Evolutionary conservation across 2,329 filamentous ascomycete species (phyloP).

Genomic region (Xylariaceae sp.): DNA sequence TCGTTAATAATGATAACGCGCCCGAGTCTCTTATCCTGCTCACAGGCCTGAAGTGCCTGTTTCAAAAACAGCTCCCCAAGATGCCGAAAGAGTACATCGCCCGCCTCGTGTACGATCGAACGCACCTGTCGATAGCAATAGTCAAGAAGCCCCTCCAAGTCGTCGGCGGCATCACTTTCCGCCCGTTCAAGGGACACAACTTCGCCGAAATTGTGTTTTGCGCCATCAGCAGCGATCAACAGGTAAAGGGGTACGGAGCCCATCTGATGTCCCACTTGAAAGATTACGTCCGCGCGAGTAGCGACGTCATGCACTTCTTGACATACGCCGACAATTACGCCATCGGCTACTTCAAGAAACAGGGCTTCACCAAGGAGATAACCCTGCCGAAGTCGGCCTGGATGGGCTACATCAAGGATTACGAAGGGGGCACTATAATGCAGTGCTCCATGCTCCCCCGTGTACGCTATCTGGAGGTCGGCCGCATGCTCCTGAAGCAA

Average conservation of each 20-base stretch:
- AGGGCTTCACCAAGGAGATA: slow-evolving; percentile 96
- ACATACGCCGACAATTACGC: slow-evolving; percentile 98
- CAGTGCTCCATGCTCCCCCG: slow-evolving; percentile 94
- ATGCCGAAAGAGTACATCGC: slow-evolving; percentile 99
- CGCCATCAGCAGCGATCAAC: slow-evolving; percentile 81
- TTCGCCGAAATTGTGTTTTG: slow-evolving; percentile 98
- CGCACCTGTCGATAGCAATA: slow-evolving; percentile 89
- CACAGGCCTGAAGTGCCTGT: slow-evolving; percentile 90
- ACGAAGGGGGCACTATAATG: slow-evolving; percentile 97
- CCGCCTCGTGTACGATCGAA: slow-evolving; percentile 88
- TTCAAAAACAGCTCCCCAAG: slow-evolving; percentile 93
- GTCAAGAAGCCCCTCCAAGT: slow-evolving; percentile 90
- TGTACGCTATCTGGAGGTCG: slow-evolving; percentile 83
- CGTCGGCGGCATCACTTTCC: slow-evolving; percentile 88
- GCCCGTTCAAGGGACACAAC: slow-evolving; percentile 78
- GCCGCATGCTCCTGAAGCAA: slow-evolving; percentile 89
- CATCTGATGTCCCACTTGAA: slow-evolving; percentile 96
- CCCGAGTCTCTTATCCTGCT: slow-evolving; percentile 84
- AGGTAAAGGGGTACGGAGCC: slow-evolving; percentile 94
- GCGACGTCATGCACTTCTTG: slow-evolving; percentile 92
- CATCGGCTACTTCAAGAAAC: slow-evolving; percentile 97
- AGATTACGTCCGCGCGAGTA: slow-evolving; percentile 92
- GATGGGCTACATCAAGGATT: slow-evolving; percentile 99
- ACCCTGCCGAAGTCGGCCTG: slow-evolving; percentile 79
- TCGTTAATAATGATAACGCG: slow-evolving; percentile 88